Evolutionary conservation across 257 asterid species (phyloP).

Genomic region (Prunella vulgaris): DNA sequence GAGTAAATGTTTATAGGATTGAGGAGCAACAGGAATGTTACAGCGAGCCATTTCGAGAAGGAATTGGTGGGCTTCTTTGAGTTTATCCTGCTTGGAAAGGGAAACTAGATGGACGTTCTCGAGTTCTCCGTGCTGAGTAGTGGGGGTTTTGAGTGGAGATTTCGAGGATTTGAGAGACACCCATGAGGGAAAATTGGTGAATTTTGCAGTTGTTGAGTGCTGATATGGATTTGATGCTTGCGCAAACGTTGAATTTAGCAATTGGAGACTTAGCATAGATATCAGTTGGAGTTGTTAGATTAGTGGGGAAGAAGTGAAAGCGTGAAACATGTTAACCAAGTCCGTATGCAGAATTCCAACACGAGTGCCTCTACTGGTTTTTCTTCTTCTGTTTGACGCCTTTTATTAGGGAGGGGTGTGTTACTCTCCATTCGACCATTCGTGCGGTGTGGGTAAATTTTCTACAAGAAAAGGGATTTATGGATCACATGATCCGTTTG

Average conservation of each 20-base stretch:
- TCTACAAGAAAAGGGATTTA: no score
- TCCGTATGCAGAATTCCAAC: no score
- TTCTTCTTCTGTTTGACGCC: no score
- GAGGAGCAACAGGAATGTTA: constrained; percentile 32
- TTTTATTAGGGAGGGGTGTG: no score
- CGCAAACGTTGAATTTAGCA: constrained; percentile 9
- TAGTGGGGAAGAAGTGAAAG: background rate
- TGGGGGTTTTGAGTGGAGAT: constrained; percentile 14
- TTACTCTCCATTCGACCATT: no score
- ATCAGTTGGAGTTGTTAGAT: background rate
- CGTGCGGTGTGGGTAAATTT: no score
- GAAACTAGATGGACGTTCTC: constrained; percentile 47
- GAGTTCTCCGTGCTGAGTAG: constrained; percentile 24
- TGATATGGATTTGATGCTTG: constrained; percentile 22
- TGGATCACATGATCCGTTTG: no score
- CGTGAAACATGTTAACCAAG: background rate
- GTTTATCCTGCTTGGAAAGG: constrained; percentile 47
- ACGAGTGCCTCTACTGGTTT: no score
- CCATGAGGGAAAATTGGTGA: constrained; percentile 39
- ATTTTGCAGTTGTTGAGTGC: constrained; percentile 30
- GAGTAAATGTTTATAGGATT: constrained; percentile 41
- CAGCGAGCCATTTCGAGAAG: constrained; percentile 43
- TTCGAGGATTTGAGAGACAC: constrained; percentile 37
- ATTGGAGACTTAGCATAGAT: constrained; percentile 26
- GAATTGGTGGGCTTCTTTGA: constrained; percentile 45